Evolutionary conservation across 306 rosid genomes (phyloP).

Genomic region (Cucurbita argyrosperma): DNA sequence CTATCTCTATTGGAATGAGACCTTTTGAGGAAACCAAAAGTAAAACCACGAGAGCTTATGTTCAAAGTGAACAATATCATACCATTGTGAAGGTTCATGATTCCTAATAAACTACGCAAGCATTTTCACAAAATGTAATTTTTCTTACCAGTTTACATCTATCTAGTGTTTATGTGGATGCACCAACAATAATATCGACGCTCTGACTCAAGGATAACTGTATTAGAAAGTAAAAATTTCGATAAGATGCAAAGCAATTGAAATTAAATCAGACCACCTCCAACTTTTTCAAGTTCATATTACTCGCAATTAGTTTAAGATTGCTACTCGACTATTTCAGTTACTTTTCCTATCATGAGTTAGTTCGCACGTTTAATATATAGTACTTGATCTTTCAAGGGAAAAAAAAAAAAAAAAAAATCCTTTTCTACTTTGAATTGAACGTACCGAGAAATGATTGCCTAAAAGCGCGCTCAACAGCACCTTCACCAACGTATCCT

Average conservation of each 20-base stretch:
- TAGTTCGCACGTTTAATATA: background rate
- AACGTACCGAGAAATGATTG: slow-evolving; percentile 77
- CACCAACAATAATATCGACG: background rate
- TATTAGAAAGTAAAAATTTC: background rate
- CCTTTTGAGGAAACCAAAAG: rapidly evolving
- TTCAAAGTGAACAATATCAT: too few relatives aligned
- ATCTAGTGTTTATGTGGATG: background rate
- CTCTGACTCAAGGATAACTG: background rate
- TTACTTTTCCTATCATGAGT: background rate
- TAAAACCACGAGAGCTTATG: too few relatives aligned
- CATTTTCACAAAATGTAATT: background rate
- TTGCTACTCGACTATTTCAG: background rate
- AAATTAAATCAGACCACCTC: background rate
- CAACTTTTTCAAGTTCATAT: background rate
- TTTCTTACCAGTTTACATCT: background rate
- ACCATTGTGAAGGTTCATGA: too few relatives aligned
- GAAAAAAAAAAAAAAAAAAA: background rate
- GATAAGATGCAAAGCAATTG: background rate
- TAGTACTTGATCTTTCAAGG: background rate
- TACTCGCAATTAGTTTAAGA: background rate
- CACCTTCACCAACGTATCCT: slow-evolving; percentile 49
- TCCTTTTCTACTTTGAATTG: background rate
- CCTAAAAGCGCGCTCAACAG: slow-evolving; percentile 76
- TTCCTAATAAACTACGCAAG: background rate
- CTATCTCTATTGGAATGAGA: too few relatives aligned